Evolutionary conservation across 2,329 filamentous ascomycete species (phyloP).

Genomic region (Venturiaceae sp.): DNA sequence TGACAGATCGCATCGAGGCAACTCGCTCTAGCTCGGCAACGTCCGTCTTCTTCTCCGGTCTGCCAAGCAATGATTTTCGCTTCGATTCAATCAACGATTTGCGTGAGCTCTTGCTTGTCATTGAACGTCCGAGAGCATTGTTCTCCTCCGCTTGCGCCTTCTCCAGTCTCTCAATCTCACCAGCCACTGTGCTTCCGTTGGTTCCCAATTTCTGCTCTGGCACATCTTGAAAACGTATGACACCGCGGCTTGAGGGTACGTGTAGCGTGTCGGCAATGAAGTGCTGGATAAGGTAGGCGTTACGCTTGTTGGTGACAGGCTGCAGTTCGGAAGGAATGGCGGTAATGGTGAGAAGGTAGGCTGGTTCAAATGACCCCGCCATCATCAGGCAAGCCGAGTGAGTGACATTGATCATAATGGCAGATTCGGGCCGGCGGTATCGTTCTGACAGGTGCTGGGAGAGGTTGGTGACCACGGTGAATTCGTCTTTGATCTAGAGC

Average conservation of each 20-base stretch:
- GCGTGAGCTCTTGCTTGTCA: conserved; percentile 6
- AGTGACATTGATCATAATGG: conserved; percentile 65
- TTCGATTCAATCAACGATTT: conserved; percentile 4
- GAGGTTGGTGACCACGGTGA: conserved; percentile 63
- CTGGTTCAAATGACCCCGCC: conserved; percentile 65
- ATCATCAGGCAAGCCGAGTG: conserved; percentile 68
- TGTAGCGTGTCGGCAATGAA: conserved; percentile 62
- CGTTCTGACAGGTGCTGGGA: conserved; percentile 63
- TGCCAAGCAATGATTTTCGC: not conserved
- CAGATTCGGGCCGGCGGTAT: conserved; percentile 64
- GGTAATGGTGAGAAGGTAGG: conserved; percentile 67
- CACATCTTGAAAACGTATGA: conserved; percentile 62
- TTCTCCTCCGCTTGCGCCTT: not conserved
- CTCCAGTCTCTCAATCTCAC: conserved; percentile 46
- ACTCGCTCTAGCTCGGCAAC: not conserved
- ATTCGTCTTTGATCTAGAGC: conserved; percentile 61
- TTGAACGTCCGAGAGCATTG: not conserved
- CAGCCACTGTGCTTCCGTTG: conserved; percentile 59
- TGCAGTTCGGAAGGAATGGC: conserved; percentile 60
- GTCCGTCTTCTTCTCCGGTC: not conserved
- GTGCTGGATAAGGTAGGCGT: conserved; percentile 66
- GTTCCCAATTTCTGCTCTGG: conserved; percentile 63
- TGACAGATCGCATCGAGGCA: not conserved
- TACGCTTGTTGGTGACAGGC: conserved; percentile 69
- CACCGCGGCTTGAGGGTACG: conserved; percentile 56